A percentile compares a stretch with the other conserved stretches of the same genome.
Conservation (phyloP, 495 filamentous ascomycete genomes). For the Podospora anserina region DNA sequence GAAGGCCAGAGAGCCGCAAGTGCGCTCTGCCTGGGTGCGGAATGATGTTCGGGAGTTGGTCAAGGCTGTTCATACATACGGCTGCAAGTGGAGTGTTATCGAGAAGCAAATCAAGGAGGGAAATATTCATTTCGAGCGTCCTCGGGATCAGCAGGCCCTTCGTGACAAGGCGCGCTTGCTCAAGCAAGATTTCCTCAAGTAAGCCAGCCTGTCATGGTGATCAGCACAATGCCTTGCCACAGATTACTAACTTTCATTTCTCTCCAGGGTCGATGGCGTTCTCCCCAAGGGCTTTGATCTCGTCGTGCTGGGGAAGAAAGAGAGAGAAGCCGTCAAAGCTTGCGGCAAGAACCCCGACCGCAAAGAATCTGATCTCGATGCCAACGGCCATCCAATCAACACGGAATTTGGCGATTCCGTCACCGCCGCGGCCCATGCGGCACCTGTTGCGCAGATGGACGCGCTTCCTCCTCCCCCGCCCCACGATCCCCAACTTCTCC, state of each 20-base stretch:
- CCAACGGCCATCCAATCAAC: conserved; percentile 32
- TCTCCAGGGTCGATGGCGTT: conserved; percentile 28
- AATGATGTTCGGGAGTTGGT: conserved; percentile 50
- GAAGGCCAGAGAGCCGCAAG: conserved; percentile 37
- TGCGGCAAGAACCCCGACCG: conserved; percentile 45
- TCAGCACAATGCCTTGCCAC: background rate
- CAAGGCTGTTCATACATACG: conserved; percentile 46
- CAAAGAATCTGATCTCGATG: conserved; percentile 39
- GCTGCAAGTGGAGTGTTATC: conserved; percentile 54
- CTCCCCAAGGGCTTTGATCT: conserved; percentile 50
- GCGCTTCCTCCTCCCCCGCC: background rate
- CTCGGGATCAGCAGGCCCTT: conserved; percentile 57
- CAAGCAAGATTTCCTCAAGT: conserved; percentile 59
- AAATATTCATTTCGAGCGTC: conserved; percentile 36
- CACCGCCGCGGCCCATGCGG: background rate
- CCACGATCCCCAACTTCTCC: background rate
- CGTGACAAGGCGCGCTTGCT: conserved; percentile 67
- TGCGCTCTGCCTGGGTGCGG: conserved; percentile 43
- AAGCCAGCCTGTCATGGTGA: conserved; percentile 24
- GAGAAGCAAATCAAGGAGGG: conserved; percentile 35
- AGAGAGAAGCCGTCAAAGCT: conserved; percentile 39
- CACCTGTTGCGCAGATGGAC: conserved; percentile 4
- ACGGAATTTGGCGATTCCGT: conserved; percentile 22
- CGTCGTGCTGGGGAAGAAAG: conserved; percentile 49
- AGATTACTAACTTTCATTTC: conserved; percentile 6